These are phyloP conservation scores for Silene coronaria DNA, from an alignment of 179 eudicot genomes.

Conservation along the genomic window DNA sequence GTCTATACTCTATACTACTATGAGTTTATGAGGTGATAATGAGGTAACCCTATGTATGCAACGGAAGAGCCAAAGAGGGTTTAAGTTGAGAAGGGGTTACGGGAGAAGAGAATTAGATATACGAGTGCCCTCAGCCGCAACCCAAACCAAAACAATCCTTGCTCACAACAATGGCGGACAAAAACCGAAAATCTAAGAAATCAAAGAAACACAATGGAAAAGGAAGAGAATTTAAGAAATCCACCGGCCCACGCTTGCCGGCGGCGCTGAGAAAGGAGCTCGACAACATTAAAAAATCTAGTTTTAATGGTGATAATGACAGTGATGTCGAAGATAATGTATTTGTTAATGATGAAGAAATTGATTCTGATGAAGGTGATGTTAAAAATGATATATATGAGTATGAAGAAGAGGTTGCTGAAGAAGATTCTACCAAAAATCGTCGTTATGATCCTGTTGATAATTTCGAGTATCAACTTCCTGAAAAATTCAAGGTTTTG, in stretches of 20 bases:
- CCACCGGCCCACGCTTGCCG: constrained; percentile 60
- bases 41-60: too few relatives aligned
- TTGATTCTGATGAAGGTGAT: constrained; percentile 36
- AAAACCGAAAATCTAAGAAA: constrained; percentile 29
- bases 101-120: too few relatives aligned
- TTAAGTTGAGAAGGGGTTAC: too few relatives aligned
- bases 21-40: too few relatives aligned
- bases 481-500: constrained; percentile 59
- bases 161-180: constrained; percentile 36
- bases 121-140: too few relatives aligned
- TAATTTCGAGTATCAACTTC: constrained; percentile 59
- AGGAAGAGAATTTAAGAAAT: neutral
- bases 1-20: too few relatives aligned
- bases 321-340: constrained; percentile 39
- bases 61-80: too few relatives aligned
- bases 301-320: neutral
- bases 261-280: constrained; percentile 48
- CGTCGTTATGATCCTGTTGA: constrained; percentile 65
- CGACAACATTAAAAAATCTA: constrained; percentile 23
- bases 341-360: constrained; percentile 28
- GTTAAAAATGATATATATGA: constrained; percentile 46
- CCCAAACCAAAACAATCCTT: neutral
- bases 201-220: constrained; percentile 10
- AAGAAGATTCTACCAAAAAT: constrained; percentile 66
- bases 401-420: constrained; percentile 62